Conservation (phyloP, 441 rosid genomes). For the Omphalea diandra region DNA sequence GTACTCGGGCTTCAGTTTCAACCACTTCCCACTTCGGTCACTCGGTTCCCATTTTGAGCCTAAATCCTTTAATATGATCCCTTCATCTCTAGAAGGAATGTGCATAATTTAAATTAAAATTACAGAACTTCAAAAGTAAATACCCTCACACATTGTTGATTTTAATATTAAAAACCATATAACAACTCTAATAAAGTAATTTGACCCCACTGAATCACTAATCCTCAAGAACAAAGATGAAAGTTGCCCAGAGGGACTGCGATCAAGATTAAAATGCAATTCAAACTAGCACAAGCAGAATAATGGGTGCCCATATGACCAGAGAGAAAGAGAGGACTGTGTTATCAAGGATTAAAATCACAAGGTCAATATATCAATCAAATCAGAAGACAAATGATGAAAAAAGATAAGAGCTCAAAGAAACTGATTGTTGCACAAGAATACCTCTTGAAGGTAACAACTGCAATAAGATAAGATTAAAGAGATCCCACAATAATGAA, state of each 20-base stretch:
- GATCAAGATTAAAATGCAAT: neutral
- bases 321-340: neutral
- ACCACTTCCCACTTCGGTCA: constrained; percentile 98
- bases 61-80: constrained; percentile 82
- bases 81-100: constrained; percentile 69
- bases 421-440: neutral
- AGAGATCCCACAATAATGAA: neutral
- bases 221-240: neutral
- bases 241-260: too few species aligned
- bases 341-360: neutral
- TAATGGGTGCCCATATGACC: neutral
- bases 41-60: constrained; percentile 97
- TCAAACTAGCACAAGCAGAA: neutral
- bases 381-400: neutral
- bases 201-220: too few species aligned
- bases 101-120: neutral
- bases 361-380: neutral
- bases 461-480: neutral
- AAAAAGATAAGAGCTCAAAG: neutral
- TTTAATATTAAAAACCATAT: neutral
- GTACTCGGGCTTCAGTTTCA: constrained; percentile 95
- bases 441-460: neutral
- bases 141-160: neutral
- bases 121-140: constrained; percentile 3
- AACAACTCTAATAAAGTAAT: neutral